These are phyloP conservation scores for Dalbergia oliveri DNA, from an alignment of 306 rosid species.

Conservation along the genomic window DNA sequence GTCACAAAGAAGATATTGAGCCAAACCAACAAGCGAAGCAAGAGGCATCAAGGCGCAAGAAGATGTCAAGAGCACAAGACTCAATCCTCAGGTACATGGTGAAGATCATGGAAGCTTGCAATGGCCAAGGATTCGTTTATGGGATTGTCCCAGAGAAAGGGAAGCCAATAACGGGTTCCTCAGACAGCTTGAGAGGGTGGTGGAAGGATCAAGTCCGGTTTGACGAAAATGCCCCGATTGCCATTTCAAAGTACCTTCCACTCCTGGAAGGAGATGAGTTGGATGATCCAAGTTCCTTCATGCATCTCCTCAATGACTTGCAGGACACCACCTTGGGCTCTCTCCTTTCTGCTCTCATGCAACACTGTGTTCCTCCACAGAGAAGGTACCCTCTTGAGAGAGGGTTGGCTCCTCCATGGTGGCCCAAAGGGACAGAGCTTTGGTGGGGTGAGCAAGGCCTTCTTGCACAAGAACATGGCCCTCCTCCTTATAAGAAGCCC, in stretches of 20 bases:
- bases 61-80: conserved; percentile 74
- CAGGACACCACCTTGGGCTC: conserved; percentile 76
- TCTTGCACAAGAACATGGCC: conserved; percentile 53
- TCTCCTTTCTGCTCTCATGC: conserved; percentile 70
- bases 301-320: conserved; percentile 60
- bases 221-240: conserved; percentile 50
- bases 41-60: conserved; percentile 67
- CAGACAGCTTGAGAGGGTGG: conserved; percentile 68
- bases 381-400: conserved; percentile 64
- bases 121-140: conserved; percentile 73
- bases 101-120: conserved; percentile 74
- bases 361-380: conserved; percentile 67
- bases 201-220: conserved; percentile 64
- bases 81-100: conserved; percentile 70
- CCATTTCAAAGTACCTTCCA: conserved; percentile 46
- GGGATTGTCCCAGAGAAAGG: conserved; percentile 73
- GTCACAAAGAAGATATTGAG: conserved; percentile 28
- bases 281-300: conserved; percentile 47
- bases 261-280: conserved; percentile 13
- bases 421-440: conserved; percentile 66
- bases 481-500: conserved; percentile 72
- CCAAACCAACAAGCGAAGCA: conserved; percentile 50
- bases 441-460: conserved; percentile 79
- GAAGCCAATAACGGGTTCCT: conserved; percentile 68
- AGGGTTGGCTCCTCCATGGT: conserved; percentile 79